Percentiles rank a stretch among this genome's conserved stretches.
Evolutionary conservation across 305 asterid species (phyloP).

Genomic region (Fraxinus velutina): DNA sequence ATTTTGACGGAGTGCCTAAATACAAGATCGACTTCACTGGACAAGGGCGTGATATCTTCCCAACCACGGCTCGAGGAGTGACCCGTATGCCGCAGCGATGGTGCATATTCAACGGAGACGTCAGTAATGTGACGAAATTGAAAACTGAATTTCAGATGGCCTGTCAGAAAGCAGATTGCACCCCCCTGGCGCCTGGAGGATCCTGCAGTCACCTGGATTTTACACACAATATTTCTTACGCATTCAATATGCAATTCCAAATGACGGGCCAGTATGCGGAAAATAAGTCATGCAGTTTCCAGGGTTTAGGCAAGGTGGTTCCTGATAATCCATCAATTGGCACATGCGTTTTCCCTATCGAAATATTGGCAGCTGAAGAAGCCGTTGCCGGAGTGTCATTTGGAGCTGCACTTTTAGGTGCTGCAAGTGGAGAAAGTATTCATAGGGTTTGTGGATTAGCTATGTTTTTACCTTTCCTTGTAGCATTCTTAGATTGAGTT

Average conservation of each 20-base stretch:
- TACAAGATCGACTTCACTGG: conserved; percentile 41
- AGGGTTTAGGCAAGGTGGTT: conserved; percentile 16
- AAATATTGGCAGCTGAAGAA: conserved; percentile 2
- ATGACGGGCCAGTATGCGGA: conserved; percentile 14
- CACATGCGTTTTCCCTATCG: background rate
- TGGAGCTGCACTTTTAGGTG: background rate
- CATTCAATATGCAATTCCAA: conserved; percentile 35
- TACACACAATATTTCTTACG: conserved; percentile 32
- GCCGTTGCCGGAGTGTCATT: background rate
- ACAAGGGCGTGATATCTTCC: conserved; percentile 23
- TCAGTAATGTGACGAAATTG: background rate
- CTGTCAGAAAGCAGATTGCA: conserved; percentile 33
- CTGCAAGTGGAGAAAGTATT: background rate
- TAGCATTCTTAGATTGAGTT: background rate
- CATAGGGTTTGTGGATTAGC: background rate
- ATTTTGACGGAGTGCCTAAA: conserved; percentile 39
- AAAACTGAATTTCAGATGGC: background rate
- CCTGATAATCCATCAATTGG: conserved; percentile 1
- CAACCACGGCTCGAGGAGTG: conserved; percentile 39
- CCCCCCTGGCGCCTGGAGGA: conserved; percentile 28
- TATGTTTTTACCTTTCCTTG: background rate
- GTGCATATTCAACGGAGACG: conserved; percentile 39
- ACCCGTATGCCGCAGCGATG: conserved; percentile 44
- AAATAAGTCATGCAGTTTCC: conserved; percentile 17
- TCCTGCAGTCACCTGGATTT: conserved; percentile 28